Evolutionary conservation across 2,329 filamentous ascomycete species (phyloP).

Genomic region (Talaromyces sp.): DNA sequence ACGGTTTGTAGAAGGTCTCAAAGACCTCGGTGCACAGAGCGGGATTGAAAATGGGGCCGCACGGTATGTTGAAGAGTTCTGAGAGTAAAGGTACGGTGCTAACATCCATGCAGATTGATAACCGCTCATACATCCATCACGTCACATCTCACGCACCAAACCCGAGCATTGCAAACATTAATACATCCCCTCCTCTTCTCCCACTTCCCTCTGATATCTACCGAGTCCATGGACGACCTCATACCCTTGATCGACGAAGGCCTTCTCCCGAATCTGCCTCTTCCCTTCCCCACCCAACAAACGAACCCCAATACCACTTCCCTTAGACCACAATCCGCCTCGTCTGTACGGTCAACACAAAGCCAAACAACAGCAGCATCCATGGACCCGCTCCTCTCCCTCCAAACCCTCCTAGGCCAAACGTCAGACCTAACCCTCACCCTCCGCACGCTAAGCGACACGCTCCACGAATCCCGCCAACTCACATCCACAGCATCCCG

Average conservation of each 20-base stretch:
- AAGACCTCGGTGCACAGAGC: constrained; percentile 54
- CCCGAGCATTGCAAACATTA: constrained; percentile 56
- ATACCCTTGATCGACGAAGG: constrained; percentile 55
- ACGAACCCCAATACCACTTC: constrained; percentile 22
- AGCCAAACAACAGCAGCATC: constrained; percentile 20
- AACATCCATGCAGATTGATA: constrained; percentile 46
- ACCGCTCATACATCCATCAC: constrained; percentile 58
- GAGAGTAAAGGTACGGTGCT: background rate
- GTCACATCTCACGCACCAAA: constrained; percentile 60
- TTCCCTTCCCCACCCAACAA: constrained; percentile 32
- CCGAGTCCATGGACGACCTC: constrained; percentile 55
- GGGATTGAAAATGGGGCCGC: constrained; percentile 56
- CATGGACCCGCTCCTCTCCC: constrained; percentile 57
- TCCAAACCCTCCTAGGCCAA: constrained; percentile 65
- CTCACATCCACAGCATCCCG: constrained; percentile 77
- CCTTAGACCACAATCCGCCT: constrained; percentile 28
- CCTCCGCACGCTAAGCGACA: constrained; percentile 82
- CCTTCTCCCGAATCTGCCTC: constrained; percentile 52
- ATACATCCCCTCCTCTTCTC: constrained; percentile 59
- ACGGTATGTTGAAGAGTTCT: constrained; percentile 38
- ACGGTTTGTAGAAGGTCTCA: constrained; percentile 50
- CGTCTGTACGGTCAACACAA: constrained; percentile 25
- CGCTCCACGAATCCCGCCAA: constrained; percentile 89
- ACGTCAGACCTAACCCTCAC: constrained; percentile 73
- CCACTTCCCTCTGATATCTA: constrained; percentile 51